phyloP scores from a whole-genome alignment of 306 rosid species.

The Lathyrus sativus region DNA sequence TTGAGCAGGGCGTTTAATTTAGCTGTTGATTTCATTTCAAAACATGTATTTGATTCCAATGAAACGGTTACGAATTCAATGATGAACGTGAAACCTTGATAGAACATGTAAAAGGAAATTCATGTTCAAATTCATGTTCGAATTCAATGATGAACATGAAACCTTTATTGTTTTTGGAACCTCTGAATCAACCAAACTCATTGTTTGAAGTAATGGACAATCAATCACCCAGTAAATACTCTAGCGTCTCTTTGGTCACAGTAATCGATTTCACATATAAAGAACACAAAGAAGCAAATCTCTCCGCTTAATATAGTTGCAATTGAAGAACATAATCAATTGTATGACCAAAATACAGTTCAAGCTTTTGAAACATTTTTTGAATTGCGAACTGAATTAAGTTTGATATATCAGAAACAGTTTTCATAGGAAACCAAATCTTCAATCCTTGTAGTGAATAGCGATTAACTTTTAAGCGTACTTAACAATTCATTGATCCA shows the following conservation, averaged over 20 bases:
- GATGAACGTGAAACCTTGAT: too few relatives aligned
- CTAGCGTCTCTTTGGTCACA: conserved; percentile 36
- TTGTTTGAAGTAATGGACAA: conserved; percentile 7
- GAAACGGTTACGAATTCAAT: too few relatives aligned
- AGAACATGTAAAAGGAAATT: too few relatives aligned
- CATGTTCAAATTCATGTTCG: background rate
- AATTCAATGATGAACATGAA: conserved; percentile 32
- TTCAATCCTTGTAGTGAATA: conserved; percentile 30
- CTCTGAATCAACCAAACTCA: too few relatives aligned
- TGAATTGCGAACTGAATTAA: conserved; percentile 37
- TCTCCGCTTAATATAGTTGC: too few relatives aligned
- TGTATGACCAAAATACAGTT: background rate
- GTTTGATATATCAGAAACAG: conserved; percentile 24
- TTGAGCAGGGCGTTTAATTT: conserved; percentile 51
- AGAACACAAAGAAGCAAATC: background rate
- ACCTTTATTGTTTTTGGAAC: too few relatives aligned
- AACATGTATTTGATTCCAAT: background rate
- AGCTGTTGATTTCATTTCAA: conserved; percentile 4
- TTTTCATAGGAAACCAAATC: conserved; percentile 41
- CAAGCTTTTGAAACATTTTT: conserved; percentile 41
- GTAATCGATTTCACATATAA: conserved; percentile 35
- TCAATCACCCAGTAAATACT: conserved; percentile 37
- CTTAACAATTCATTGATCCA: too few relatives aligned
- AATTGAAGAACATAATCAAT: too few relatives aligned
- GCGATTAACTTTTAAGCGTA: too few relatives aligned